Evolutionary conservation across 768 basidiomycete genomes (phyloP), one percentile per base, ranked within the genome.

Genomic region (Hypsizygus marmoreus): DNA sequence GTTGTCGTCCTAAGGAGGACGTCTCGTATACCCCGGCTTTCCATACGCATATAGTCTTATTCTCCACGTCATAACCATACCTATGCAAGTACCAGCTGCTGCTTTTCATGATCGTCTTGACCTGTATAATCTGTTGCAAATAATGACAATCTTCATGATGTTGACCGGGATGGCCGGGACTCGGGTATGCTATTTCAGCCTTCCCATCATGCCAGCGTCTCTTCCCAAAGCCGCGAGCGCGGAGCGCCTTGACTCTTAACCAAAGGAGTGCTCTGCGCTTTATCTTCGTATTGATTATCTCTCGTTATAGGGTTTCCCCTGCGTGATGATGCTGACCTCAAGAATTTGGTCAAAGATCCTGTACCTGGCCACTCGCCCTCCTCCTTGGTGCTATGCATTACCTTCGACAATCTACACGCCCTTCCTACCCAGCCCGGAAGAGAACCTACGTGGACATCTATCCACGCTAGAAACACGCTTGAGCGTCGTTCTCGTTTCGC

Each of bases 51-150:
- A n/a, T n/a, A n/a, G 13, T 38, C 25, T n/a, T 30, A 32, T 31
- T 24, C 22, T 43, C 22, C 22, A 22, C 41, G 16, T 30, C 19
- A 38, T 24, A 5, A 19, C 30, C 29, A 44, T 37, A 23, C 34
- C 32, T 33, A 45, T 41, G 39, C 38, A 46, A 37, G 36, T 31
- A 28, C 26, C 24, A n/a, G 19, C 26, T 40, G 23, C 20, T 40
- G 31, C 38, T 32, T 24, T 40, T 22, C 34, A 24, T 40, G 34
- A 26, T 17, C 24, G 9, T 38, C 13, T 11, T 31, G 31, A 46
- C 36, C 45, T 39, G 28, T 38, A 29, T 16, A 16, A 30, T 41
- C 4, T 19, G 23, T 20, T 16, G 40, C 20, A 41, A 28, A 14
- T 28, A 28, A 17, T 19, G 39, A 26, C 29, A 26, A 40, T 14